Evolutionary conservation across 768 basidiomycete genomes (phyloP).

Genomic region (Suillus brevipes): DNA sequence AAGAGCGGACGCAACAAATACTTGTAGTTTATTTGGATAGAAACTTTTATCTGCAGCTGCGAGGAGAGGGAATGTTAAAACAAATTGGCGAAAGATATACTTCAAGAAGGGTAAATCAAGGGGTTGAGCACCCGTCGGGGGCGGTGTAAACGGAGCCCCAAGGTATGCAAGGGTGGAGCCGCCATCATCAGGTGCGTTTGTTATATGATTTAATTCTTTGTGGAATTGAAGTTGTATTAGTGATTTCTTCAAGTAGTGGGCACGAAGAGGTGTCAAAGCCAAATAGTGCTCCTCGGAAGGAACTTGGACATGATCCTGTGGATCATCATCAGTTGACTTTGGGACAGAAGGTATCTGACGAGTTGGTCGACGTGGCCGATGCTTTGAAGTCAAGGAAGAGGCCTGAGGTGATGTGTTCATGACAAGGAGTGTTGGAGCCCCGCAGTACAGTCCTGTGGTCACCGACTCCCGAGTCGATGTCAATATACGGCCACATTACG

Average conservation of each 20-base stretch:
- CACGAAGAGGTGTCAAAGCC: conserved; percentile 80
- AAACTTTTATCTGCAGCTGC: conserved; percentile 86
- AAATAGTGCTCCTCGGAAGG: conserved; percentile 2
- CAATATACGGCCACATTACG: conserved; percentile 4
- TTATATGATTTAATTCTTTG: conserved; percentile 72
- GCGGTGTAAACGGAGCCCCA: conserved; percentile 82
- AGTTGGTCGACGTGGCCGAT: conserved; percentile 15
- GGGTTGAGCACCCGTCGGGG: conserved; percentile 53
- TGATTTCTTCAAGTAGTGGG: conserved; percentile 98
- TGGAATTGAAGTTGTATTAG: conserved; percentile 85
- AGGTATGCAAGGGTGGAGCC: conserved; percentile 80
- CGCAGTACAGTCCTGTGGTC: not conserved
- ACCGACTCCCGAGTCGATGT: not conserved
- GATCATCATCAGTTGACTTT: not conserved
- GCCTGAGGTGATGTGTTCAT: not conserved
- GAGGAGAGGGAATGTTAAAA: conserved; percentile 95
- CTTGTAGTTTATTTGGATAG: conserved; percentile 93
- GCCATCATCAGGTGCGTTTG: conserved; percentile 42
- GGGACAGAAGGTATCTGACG: conserved; percentile 12
- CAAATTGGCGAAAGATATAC: conserved; percentile 89
- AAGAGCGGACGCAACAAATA: conserved; percentile 82
- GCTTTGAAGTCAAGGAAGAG: not conserved
- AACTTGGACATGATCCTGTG: not conserved
- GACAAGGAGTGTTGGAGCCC: not conserved
- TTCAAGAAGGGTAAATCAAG: conserved; percentile 85